phyloP scores from a whole-genome alignment of 139 green algal genomes.

The Zygnema circumcarinatum region DNA sequence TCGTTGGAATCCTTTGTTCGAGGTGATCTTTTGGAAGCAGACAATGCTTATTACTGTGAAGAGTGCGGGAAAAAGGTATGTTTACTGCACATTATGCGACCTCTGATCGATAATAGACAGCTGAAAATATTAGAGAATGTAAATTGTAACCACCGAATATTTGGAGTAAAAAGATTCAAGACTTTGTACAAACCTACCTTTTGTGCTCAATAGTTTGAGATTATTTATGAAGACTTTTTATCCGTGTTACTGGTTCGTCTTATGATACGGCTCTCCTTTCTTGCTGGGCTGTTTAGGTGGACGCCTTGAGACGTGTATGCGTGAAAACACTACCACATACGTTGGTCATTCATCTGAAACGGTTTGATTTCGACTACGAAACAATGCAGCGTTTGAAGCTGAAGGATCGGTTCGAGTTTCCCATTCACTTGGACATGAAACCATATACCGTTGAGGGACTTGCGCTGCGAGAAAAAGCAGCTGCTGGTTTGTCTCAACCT shows the following conservation, averaged over 20 bases:
- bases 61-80: conserved; percentile 76
- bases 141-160: too few relatives aligned
- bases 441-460: conserved; percentile 82
- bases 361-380: conserved; percentile 69
- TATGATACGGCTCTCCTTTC: too few relatives aligned
- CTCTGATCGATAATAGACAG: background rate
- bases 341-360: conserved; percentile 64
- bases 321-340: conserved; percentile 54
- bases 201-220: too few relatives aligned
- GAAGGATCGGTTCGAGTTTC: conserved; percentile 88
- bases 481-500: background rate
- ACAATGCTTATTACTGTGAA: conserved; percentile 89
- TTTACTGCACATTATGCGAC: too few relatives aligned
- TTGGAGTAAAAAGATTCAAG: background rate
- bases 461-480: background rate
- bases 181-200: background rate
- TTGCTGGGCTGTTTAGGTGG: too few relatives aligned
- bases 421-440: conserved; percentile 81
- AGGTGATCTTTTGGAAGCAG: conserved; percentile 90
- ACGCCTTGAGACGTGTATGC: conserved; percentile 57
- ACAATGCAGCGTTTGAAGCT: conserved; percentile 79
- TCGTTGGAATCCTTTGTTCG: conserved; percentile 74
- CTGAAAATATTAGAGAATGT: too few relatives aligned
- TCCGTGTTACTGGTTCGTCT: too few relatives aligned
- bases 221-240: too few relatives aligned